A percentile compares a stretch with the other conserved stretches of the same genome.
These are phyloP conservation scores for Metschnikowia cubensis DNA, from an alignment of 805 yeast genomes.

Conservation along the genomic window DNA sequence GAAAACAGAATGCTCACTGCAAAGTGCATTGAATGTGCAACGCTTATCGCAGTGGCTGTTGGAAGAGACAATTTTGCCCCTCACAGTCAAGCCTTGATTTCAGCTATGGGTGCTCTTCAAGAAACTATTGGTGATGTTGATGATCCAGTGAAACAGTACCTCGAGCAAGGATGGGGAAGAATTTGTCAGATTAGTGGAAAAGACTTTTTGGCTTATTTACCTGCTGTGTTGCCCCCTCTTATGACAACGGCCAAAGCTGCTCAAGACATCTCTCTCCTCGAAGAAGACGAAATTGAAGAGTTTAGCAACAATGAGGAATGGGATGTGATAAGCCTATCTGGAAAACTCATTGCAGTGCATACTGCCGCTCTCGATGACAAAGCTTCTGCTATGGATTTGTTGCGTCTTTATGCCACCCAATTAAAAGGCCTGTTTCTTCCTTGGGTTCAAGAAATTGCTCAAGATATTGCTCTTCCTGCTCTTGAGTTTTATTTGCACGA, in stretches of 20 bases:
- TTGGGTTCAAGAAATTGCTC: slow-evolving; percentile 73
- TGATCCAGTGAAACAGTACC: slow-evolving; percentile 81
- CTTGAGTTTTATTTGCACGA: slow-evolving; percentile 89
- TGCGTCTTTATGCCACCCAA: slow-evolving; percentile 79
- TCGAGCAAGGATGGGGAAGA: slow-evolving; percentile 96
- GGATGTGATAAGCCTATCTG: slow-evolving; percentile 89
- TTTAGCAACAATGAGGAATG: slow-evolving; percentile 84
- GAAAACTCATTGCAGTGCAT: slow-evolving; percentile 91
- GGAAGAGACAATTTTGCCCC: slow-evolving; percentile 85
- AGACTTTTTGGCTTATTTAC: slow-evolving; percentile 80
- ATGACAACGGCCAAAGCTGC: slow-evolving; percentile 80
- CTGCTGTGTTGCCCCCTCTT: slow-evolving; percentile 86
- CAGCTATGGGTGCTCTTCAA: slow-evolving; percentile 70
- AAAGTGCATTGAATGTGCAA: slow-evolving; percentile 92
- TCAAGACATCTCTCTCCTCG: slow-evolving; percentile 84
- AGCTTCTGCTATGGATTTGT: slow-evolving; percentile 83
- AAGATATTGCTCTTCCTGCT: slow-evolving; percentile 81
- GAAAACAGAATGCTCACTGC: slow-evolving; percentile 81
- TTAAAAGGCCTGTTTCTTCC: slow-evolving; percentile 79
- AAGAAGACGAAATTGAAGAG: slow-evolving; percentile 82
- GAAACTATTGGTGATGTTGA: slow-evolving; percentile 55
- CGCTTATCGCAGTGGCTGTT: slow-evolving; percentile 90
- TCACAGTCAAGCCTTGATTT: slow-evolving; percentile 69
- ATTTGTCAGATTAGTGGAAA: slow-evolving; percentile 80
- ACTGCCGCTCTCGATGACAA: slow-evolving; percentile 94